Conservation (phyloP, 2,329 filamentous ascomycete species). For the Colletotrichum sp. region DNA sequence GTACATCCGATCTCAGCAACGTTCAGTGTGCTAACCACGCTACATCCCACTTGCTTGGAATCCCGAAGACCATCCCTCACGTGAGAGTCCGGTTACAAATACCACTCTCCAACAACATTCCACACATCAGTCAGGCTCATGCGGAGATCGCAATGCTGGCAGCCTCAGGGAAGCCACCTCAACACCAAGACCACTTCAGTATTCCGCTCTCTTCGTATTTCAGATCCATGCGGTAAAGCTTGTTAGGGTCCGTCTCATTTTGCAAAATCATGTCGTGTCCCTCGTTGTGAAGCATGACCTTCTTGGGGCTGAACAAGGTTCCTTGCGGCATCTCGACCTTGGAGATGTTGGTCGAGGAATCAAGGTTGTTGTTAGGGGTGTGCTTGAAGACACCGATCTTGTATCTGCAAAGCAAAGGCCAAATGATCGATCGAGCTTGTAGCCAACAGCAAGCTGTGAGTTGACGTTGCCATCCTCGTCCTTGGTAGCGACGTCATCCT, state of each 20-base stretch:
- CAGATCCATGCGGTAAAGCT: slow-evolving; percentile 95
- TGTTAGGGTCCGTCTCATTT: slow-evolving; percentile 82
- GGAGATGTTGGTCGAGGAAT: slow-evolving; percentile 97
- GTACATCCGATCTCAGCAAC: too few species aligned
- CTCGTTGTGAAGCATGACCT: slow-evolving; percentile 94
- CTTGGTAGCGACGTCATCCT: slow-evolving; percentile 69
- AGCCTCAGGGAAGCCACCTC: too few species aligned
- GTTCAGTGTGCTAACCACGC: too few species aligned
- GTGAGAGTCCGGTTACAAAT: too few species aligned
- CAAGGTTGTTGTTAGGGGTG: slow-evolving; percentile 86
- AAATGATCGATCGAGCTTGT: slow-evolving; percentile 96
- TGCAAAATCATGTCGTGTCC: slow-evolving; percentile 91
- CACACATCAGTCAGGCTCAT: too few species aligned
- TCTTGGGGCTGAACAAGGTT: slow-evolving; percentile 89
- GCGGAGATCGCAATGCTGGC: too few species aligned
- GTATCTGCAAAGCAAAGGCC: slow-evolving; percentile 82
- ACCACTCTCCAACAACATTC: too few species aligned
- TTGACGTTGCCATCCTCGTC: slow-evolving; percentile 85
- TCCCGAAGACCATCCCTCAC: too few species aligned
- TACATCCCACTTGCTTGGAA: too few species aligned
- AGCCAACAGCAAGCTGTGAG: slow-evolving; percentile 92
- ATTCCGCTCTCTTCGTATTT: slow-evolving; percentile 66
- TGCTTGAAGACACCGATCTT: slow-evolving; percentile 99
- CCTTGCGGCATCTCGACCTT: slow-evolving; percentile 91
- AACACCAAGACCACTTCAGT: too few species aligned